Evolutionary conservation across 768 basidiomycete genomes (phyloP), one percentile per base, ranked within the genome.

Genomic region (Boletus bicolor): DNA sequence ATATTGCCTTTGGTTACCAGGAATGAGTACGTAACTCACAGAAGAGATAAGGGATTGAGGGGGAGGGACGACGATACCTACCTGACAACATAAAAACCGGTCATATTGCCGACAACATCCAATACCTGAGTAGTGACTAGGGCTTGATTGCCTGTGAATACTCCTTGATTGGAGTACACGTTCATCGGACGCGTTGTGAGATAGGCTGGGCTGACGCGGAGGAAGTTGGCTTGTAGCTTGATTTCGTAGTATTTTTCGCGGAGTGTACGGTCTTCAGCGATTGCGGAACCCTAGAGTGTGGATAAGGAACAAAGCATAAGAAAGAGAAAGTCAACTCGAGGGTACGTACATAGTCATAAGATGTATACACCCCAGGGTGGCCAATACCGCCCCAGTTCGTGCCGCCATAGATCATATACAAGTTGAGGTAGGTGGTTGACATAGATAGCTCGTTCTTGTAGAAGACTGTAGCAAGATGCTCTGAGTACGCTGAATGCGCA

Each of bases 381-480:
- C 80, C 68, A 1, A 82, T 82, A 41, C 67, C 67, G 7, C 83
- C 84, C 82, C 82, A 84, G 48, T 85, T 84, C 1, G 84, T 86
- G 30, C 84, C 84, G 4, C 84, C 84, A 62, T 79, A 82, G 9
- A 80, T 64, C 85, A 86, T 82, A 60, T 83, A 83, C 15, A 83
- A 66, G 58, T 74, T 81, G 76, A 62, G 43, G 26, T 58, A 57
- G 2, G 51, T 47, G 53, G 54, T 48, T 34, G 59, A 60, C 57
- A 59, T 66, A 11, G 61, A 30, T 8, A 59, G 24, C 21, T 58
- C 44, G n/a, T 68, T 68, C 49, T 69, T 68, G 54, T 64, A 53
- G 36, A 57, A 58, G 44, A 59, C 56, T 68, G 14, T 35, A 28
- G 8, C 37, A 21, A 46, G 30, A 39, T 10, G 5, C 7, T 6